Evolutionary conservation across 768 basidiomycete genomes (phyloP).

Genomic region (Lentinula sp.): DNA sequence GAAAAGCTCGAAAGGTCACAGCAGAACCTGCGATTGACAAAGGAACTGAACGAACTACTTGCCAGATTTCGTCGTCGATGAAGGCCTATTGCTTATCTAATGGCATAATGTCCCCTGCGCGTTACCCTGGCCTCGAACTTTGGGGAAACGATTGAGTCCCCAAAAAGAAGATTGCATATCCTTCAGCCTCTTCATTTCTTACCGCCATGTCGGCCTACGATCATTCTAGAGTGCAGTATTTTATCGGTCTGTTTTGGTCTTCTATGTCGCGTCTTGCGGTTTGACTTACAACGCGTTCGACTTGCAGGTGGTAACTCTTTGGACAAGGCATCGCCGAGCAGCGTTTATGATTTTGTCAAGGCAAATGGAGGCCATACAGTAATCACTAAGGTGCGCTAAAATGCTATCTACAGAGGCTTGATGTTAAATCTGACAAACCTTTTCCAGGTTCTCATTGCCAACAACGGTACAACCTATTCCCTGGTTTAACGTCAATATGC

Average conservation of each 20-base stretch:
- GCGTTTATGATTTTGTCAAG: constrained; percentile 88
- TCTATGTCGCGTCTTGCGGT: constrained; percentile 8
- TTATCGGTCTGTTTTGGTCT: constrained; percentile 33
- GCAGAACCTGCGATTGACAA: not conserved
- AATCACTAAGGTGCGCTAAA: constrained; percentile 89
- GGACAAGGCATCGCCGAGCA: constrained; percentile 73
- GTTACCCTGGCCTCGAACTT: not conserved
- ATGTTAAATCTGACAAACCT: constrained; percentile 3
- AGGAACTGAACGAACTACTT: not conserved
- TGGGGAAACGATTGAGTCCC: not conserved
- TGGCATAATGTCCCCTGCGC: not conserved
- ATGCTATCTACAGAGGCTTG: not conserved
- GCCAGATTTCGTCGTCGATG: not conserved
- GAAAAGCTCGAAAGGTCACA: not conserved
- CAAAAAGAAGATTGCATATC: not conserved
- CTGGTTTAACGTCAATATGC: not conserved
- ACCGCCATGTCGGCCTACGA: constrained; percentile 44
- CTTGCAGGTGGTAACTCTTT: constrained; percentile 86
- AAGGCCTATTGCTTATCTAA: not conserved
- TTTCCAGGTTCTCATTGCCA: constrained; percentile 89
- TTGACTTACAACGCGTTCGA: constrained; percentile 5
- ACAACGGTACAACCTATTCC: constrained; percentile 64
- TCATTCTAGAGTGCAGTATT: constrained; percentile 50
- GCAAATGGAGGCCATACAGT: constrained; percentile 93
- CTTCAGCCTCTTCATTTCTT: not conserved